Evolutionary conservation across 2,329 filamentous ascomycete species (phyloP).

Genomic region (Pestalotiopsis sp.): DNA sequence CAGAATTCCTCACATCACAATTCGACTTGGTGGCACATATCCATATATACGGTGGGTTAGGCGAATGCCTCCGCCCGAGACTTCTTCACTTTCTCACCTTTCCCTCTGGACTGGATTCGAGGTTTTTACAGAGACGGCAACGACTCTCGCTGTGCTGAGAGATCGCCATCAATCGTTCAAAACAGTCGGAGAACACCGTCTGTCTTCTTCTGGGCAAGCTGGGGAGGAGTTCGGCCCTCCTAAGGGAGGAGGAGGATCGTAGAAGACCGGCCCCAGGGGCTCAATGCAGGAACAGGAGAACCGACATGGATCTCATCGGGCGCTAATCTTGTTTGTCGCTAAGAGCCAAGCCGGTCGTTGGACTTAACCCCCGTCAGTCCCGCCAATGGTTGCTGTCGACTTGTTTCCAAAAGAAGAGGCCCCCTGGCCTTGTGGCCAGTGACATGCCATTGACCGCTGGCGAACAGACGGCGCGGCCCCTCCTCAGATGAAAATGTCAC

Average conservation of each 20-base stretch:
- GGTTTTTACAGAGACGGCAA: background rate
- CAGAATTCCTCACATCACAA: background rate
- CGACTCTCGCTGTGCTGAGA: background rate
- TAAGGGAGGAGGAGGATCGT: constrained; percentile 4
- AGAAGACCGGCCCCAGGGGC: constrained; percentile 10
- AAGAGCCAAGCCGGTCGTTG: constrained; percentile 5
- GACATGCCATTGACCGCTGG: background rate
- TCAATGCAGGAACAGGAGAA: constrained; percentile 27
- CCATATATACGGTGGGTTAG: background rate
- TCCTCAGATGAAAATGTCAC: constrained; percentile 11
- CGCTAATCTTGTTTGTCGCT: constrained; percentile 12
- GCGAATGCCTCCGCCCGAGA: background rate
- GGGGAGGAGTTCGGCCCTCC: background rate
- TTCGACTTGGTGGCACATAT: background rate
- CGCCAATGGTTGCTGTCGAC: constrained; percentile 8
- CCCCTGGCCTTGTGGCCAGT: constrained; percentile 3
- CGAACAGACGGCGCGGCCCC: constrained; percentile 4
- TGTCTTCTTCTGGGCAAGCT: background rate
- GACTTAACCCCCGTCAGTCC: constrained; percentile 11
- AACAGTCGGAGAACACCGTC: background rate
- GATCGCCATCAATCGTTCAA: background rate
- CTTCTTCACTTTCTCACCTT: background rate
- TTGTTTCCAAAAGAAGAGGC: constrained; percentile 8
- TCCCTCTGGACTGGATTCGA: background rate
- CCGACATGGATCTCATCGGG: constrained; percentile 10